A percentile compares a stretch with the other conserved stretches of the same genome.
Conservation (phyloP, 768 basidiomycete genomes). For the Imleria badia region DNA sequence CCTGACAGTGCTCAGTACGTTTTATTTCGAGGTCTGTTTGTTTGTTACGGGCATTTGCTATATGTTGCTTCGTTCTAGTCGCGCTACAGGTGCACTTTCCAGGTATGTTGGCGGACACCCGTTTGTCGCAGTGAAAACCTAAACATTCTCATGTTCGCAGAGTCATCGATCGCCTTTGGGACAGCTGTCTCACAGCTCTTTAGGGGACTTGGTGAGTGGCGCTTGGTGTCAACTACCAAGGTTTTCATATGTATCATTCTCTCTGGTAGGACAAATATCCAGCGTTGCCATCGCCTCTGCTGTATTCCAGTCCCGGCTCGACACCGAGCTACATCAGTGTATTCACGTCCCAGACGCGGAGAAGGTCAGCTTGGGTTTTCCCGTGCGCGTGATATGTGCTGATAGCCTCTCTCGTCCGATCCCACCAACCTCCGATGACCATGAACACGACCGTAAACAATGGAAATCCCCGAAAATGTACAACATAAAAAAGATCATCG, state of each 20-base stretch:
- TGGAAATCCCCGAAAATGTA: too few species aligned
- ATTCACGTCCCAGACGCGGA: conserved; percentile 11
- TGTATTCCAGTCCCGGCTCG: conserved; percentile 15
- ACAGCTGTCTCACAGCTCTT: conserved; percentile 11
- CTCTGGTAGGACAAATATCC: conserved; percentile 8
- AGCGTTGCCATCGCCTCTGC: conserved; percentile 17
- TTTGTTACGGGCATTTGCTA: too few species aligned
- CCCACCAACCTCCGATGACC: too few species aligned
- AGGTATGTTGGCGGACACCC: neutral
- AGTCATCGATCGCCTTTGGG: neutral
- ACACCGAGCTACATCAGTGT: conserved; percentile 7
- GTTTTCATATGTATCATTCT: too few species aligned
- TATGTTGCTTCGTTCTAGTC: neutral
- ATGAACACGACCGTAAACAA: too few species aligned
- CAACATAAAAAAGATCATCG: conserved; percentile 1
- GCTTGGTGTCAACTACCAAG: neutral
- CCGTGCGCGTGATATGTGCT: neutral
- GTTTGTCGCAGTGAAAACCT: too few species aligned
- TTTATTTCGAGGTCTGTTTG: neutral
- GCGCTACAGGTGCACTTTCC: conserved; percentile 14
- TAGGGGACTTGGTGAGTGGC: conserved; percentile 8
- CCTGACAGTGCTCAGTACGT: conserved; percentile 10
- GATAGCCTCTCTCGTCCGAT: too few species aligned
- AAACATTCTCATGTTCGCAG: too few species aligned
- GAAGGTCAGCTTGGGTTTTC: neutral